phyloP scores from a whole-genome alignment of 495 filamentous ascomycete genomes.

The Penicillium longicatenatum region DNA sequence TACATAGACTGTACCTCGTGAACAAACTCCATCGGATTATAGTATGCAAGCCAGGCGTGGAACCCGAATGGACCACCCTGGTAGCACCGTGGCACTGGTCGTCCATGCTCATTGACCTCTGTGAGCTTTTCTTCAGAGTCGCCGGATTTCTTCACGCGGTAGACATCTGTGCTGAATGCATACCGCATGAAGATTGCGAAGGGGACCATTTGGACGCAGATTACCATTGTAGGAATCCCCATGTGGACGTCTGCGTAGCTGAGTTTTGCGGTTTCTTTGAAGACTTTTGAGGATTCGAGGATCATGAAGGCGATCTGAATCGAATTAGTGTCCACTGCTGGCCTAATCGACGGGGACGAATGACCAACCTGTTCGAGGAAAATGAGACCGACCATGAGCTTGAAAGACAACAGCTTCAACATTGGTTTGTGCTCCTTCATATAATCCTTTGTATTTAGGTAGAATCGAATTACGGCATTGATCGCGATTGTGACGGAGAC shows the following conservation, averaged over 20 bases:
- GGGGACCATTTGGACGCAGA: conserved; percentile 38
- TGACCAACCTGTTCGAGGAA: conserved; percentile 29
- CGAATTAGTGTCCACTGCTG: neutral
- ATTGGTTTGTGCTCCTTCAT: conserved; percentile 27
- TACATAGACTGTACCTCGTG: conserved; percentile 14
- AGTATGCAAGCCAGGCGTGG: conserved; percentile 16
- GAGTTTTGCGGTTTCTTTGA: conserved; percentile 24
- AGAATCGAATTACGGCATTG: conserved; percentile 27
- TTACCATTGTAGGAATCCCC: conserved; percentile 35
- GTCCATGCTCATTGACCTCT: neutral
- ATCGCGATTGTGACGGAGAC: conserved; percentile 32
- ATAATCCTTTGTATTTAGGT: conserved; percentile 21
- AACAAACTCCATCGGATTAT: conserved; percentile 14
- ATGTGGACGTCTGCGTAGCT: conserved; percentile 36
- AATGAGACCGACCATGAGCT: conserved; percentile 33
- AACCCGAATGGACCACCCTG: conserved; percentile 19
- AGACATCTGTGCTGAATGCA: conserved; percentile 30
- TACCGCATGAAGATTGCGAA: conserved; percentile 36
- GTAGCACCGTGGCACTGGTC: conserved; percentile 7
- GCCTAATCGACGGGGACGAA: neutral
- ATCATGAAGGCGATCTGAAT: conserved; percentile 33
- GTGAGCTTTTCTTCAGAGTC: neutral
- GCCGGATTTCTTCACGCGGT: conserved; percentile 4
- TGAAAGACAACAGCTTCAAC: conserved; percentile 35
- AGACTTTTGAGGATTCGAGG: conserved; percentile 24